A percentile compares a stretch with the other conserved stretches of the same genome.
phyloP scores from a whole-genome alignment of 139 green algal genomes.

The Picochlorum sp. region DNA sequence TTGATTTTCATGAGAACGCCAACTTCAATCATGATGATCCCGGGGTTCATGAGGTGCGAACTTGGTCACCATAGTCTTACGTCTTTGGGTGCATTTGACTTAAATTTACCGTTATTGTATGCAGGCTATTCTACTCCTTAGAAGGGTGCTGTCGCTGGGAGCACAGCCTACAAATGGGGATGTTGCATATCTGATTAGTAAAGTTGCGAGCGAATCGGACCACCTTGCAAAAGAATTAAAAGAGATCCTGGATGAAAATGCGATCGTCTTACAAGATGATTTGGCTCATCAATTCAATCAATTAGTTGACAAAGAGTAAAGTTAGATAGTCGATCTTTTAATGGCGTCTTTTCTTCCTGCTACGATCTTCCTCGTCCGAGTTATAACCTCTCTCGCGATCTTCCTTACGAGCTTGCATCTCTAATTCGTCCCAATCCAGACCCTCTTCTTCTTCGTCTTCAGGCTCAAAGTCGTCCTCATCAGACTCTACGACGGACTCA shows the following conservation, averaged over 20 bases:
- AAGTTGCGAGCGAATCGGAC: neutral
- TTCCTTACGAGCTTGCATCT: slow-evolving; percentile 60
- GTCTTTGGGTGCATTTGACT: too few relatives aligned
- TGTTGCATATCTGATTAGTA: neutral
- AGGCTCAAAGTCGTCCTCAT: slow-evolving; percentile 42
- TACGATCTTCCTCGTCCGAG: slow-evolving; percentile 14
- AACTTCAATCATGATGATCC: neutral
- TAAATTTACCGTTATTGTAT: neutral
- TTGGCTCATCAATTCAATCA: neutral
- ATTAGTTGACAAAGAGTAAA: neutral
- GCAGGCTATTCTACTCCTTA: slow-evolving; percentile 5
- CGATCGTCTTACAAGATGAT: neutral
- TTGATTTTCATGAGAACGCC: slow-evolving; percentile 2
- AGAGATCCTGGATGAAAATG: neutral
- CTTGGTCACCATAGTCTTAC: neutral
- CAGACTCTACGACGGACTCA: slow-evolving; percentile 37
- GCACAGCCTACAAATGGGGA: neutral
- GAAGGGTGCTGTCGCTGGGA: slow-evolving; percentile 3
- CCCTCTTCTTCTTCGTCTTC: slow-evolving; percentile 57
- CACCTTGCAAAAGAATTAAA: neutral
- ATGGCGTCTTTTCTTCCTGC: neutral
- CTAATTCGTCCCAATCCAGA: slow-evolving; percentile 78
- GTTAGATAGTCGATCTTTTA: neutral
- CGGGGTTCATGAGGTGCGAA: neutral
- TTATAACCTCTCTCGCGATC: slow-evolving; percentile 19